phyloP scores from a whole-genome alignment of 2,329 filamentous ascomycete genomes.

The Neopestalotiopsis rosae region DNA sequence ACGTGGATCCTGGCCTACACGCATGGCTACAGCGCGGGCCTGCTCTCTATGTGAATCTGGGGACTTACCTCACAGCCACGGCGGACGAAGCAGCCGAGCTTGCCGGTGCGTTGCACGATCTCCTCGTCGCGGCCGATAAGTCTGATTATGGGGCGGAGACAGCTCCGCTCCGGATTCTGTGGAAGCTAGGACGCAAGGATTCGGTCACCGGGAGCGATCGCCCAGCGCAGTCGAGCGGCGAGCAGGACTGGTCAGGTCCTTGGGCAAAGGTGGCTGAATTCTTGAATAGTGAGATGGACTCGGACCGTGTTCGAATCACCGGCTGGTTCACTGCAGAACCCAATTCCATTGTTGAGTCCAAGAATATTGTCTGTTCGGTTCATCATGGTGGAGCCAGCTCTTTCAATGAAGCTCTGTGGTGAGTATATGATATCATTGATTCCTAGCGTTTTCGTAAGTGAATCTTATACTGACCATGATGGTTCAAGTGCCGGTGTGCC shows the following conservation, averaged over 20 bases:
- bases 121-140: conserved; percentile 35
- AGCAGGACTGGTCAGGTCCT: background rate
- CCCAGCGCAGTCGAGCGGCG: conserved; percentile 14
- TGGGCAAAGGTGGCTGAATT: conserved; percentile 23
- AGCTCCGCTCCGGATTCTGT: conserved; percentile 39
- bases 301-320: conserved; percentile 7
- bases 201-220: conserved; percentile 13
- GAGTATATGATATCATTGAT: background rate
- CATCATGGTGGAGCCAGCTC: conserved; percentile 45
- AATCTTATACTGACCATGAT: background rate
- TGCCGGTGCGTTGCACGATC: conserved; percentile 35
- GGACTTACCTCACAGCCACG: conserved; percentile 39
- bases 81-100: conserved; percentile 40
- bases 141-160: conserved; percentile 31
- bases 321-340: conserved; percentile 8
- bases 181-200: conserved; percentile 37
- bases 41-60: conserved; percentile 27
- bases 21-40: conserved; percentile 23
- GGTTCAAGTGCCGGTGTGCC: conserved; percentile 25
- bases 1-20: conserved; percentile 40
- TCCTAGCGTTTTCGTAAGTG: background rate
- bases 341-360: conserved; percentile 23
- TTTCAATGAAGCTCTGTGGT: conserved; percentile 23
- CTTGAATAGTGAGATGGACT: conserved; percentile 21
- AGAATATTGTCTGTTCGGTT: conserved; percentile 36